phyloP scores from a whole-genome alignment of 2,329 filamentous ascomycete genomes.

The Fusarium odoratissimum region DNA sequence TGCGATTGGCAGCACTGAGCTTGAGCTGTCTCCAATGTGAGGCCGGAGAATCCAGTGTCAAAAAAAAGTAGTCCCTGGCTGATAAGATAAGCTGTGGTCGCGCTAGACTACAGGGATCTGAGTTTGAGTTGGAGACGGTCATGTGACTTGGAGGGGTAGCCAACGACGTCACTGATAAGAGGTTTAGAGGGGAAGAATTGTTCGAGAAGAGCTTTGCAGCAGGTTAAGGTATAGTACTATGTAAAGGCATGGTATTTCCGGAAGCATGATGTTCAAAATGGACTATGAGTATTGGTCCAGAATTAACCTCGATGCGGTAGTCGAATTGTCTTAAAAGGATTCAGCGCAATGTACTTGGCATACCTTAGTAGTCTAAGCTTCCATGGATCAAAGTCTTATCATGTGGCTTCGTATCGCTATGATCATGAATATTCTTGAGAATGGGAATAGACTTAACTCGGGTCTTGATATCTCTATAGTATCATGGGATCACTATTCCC shows the following conservation, averaged over 20 bases:
- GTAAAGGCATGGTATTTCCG: background rate
- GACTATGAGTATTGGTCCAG: no score
- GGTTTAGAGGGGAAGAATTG: background rate
- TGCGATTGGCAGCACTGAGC: constrained; percentile 10
- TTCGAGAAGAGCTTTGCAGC: background rate
- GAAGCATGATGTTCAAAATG: background rate
- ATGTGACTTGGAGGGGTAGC: constrained; percentile 38
- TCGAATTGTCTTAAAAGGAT: no score
- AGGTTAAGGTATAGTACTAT: background rate
- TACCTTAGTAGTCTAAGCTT: background rate
- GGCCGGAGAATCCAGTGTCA: constrained; percentile 15
- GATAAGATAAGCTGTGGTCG: constrained; percentile 42
- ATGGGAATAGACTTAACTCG: background rate
- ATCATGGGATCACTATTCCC: background rate
- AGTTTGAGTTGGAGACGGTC: constrained; percentile 1
- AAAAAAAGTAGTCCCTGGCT: constrained; percentile 42
- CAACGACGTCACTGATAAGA: constrained; percentile 31
- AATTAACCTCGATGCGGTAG: no score
- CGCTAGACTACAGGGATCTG: background rate
- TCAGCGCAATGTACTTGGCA: background rate
- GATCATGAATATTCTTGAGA: background rate
- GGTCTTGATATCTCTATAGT: background rate
- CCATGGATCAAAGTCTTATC: background rate
- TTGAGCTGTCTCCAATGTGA: constrained; percentile 8
- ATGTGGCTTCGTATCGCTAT: background rate